phyloP scores from a whole-genome alignment of 345 rosid genomes.

The Noccaea bulbosa region DNA sequence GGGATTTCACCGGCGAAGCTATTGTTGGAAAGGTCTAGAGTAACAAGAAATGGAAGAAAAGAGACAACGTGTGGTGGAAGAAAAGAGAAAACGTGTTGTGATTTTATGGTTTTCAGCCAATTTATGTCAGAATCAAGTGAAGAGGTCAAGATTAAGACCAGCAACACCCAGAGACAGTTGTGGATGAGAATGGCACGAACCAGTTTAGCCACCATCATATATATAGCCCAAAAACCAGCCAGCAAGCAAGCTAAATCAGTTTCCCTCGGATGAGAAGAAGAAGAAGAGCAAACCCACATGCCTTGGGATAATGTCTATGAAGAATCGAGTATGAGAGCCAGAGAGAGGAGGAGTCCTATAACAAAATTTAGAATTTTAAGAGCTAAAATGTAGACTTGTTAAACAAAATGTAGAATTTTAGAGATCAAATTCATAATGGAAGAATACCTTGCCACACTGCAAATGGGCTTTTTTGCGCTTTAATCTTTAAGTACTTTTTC shows the following conservation, averaged over 20 bases:
- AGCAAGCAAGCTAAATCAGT: no score
- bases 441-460: no score
- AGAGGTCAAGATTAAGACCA: slow-evolving; percentile 46
- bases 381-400: no score
- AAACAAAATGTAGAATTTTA: no score
- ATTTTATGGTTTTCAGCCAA: slow-evolving; percentile 54
- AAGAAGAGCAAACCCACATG: not conserved
- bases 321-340: not conserved
- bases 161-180: slow-evolving; percentile 48
- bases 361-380: no score
- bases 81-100: no score
- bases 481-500: no score
- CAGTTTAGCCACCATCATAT: slow-evolving; percentile 17
- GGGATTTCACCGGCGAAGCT: slow-evolving; percentile 44
- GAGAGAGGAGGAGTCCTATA: no score
- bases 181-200: slow-evolving; percentile 22
- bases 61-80: slow-evolving; percentile 21
- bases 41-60: not conserved
- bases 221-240: no score
- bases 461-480: no score
- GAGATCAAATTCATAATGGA: no score
- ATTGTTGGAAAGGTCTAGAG: slow-evolving; percentile 34
- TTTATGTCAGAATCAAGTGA: slow-evolving; percentile 48
- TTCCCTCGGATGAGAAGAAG: no score
- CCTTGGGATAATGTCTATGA: not conserved